Conservation (phyloP, 768 basidiomycete genomes). For the Amyloporia xantha region DNA sequence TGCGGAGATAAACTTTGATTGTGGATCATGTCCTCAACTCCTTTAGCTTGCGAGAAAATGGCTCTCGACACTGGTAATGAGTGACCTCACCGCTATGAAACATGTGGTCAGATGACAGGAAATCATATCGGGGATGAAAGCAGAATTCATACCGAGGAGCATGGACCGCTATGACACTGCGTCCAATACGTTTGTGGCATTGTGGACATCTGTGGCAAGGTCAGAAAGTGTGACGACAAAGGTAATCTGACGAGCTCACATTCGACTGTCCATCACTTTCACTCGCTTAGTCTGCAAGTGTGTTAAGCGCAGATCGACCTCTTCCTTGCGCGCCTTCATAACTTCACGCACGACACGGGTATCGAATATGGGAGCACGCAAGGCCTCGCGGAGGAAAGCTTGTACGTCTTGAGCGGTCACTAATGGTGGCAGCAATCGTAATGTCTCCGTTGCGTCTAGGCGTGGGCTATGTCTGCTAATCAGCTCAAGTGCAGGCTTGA, state of each 20-base stretch:
- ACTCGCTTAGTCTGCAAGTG: conserved; percentile 74
- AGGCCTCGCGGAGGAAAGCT: conserved; percentile 66
- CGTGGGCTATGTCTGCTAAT: conserved; percentile 80
- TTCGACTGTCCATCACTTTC: conserved; percentile 85
- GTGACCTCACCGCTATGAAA: conserved; percentile 83
- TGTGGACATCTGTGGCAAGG: conserved; percentile 71
- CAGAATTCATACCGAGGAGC: conserved; percentile 58
- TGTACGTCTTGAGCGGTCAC: conserved; percentile 78
- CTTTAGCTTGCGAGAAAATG: conserved; percentile 55
- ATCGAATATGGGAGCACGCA: conserved; percentile 64
- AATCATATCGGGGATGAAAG: too few species aligned
- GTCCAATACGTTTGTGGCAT: conserved; percentile 90
- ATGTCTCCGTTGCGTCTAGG: conserved; percentile 73
- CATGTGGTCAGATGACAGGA: too few species aligned
- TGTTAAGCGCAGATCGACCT: conserved; percentile 68
- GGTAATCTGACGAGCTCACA: too few species aligned
- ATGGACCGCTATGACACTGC: conserved; percentile 92
- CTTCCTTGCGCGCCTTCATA: conserved; percentile 69
- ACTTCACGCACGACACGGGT: conserved; percentile 63
- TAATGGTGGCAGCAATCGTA: conserved; percentile 85
- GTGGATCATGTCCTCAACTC: conserved; percentile 22
- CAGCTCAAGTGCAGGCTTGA: conserved; percentile 81
- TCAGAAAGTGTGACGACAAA: too few species aligned
- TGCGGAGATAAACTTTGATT: too few species aligned
- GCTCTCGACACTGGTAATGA: conserved; percentile 92